Percentiles rank a stretch among this genome's conserved stretches.
phyloP scores from a whole-genome alignment of 148 eudicot genomes.

The Chenopodium berlandieri region DNA sequence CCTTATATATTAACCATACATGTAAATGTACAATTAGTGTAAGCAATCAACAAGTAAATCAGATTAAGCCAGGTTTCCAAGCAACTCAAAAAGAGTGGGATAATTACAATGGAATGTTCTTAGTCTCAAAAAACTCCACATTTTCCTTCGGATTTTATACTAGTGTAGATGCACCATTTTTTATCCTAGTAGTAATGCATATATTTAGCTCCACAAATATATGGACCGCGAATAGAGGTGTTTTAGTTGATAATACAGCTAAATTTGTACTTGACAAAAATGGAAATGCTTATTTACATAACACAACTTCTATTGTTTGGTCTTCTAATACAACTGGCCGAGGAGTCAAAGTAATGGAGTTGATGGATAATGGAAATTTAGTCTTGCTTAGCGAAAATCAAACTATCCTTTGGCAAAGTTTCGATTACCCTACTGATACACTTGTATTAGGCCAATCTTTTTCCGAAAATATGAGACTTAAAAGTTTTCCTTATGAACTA shows the following conservation, averaged over 20 bases:
- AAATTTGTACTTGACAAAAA: constrained; percentile 31
- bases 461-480: constrained; percentile 1
- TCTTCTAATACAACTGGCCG: constrained; percentile 4
- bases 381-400: background rate
- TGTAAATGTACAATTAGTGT: background rate
- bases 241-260: constrained; percentile 11
- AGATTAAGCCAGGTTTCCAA: constrained; percentile 2
- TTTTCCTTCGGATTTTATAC: constrained; percentile 26
- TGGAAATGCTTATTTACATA: constrained; percentile 30
- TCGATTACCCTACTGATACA: constrained; percentile 2
- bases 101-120: constrained; percentile 24
- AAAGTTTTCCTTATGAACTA: background rate
- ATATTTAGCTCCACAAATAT: constrained; percentile 16
- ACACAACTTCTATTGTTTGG: constrained; percentile 30
- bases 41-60: background rate
- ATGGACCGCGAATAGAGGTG: constrained; percentile 34
- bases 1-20: background rate
- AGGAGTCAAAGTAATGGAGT: background rate
- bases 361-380: constrained; percentile 6
- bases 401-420: constrained; percentile 5
- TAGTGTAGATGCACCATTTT: constrained; percentile 23
- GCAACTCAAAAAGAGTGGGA: constrained; percentile 8
- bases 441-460: constrained; percentile 2
- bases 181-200: constrained; percentile 27
- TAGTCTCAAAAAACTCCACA: constrained; percentile 27